Percentiles rank a stretch among this genome's conserved stretches.
These are phyloP conservation scores for Mallotus japonicus DNA, from an alignment of 441 rosid species.

Conservation along the genomic window DNA sequence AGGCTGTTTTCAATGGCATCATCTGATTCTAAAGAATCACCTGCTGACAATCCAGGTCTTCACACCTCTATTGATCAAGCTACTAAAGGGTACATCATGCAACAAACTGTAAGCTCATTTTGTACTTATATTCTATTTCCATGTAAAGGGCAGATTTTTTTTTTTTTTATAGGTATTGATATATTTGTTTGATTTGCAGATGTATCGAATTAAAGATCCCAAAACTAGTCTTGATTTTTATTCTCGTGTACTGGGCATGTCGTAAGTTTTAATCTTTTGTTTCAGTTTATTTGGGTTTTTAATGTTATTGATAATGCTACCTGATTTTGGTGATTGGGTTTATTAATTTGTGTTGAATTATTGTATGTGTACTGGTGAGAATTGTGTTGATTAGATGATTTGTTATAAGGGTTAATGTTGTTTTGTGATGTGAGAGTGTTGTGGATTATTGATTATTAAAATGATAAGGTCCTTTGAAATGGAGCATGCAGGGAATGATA, in stretches of 20 bases:
- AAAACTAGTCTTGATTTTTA: slow-evolving; percentile 84
- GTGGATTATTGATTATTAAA: background rate
- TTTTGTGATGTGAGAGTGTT: background rate
- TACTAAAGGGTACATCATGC: slow-evolving; percentile 83
- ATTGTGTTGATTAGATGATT: no score
- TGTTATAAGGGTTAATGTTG: background rate
- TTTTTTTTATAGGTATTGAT: background rate
- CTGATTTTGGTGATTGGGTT: background rate
- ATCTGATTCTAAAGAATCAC: slow-evolving; percentile 56
- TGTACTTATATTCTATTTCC: background rate
- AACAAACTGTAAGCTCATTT: slow-evolving; percentile 61
- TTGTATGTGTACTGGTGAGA: no score
- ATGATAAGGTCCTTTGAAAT: background rate
- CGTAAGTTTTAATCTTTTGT: slow-evolving; percentile 49
- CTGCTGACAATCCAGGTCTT: slow-evolving; percentile 76
- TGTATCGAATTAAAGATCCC: slow-evolving; percentile 91
- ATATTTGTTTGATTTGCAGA: slow-evolving; percentile 39
- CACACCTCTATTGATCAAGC: slow-evolving; percentile 57
- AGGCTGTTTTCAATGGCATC: slow-evolving; percentile 66
- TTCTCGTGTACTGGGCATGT: slow-evolving; percentile 89
- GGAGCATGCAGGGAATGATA: background rate
- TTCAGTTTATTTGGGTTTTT: no score
- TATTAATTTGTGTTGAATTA: no score
- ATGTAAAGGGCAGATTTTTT: background rate
- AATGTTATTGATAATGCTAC: background rate